Evolutionary conservation across 305 asterid genomes (phyloP), one percentile per base, ranked within the genome.

Genomic region (Salvia sclarea): DNA sequence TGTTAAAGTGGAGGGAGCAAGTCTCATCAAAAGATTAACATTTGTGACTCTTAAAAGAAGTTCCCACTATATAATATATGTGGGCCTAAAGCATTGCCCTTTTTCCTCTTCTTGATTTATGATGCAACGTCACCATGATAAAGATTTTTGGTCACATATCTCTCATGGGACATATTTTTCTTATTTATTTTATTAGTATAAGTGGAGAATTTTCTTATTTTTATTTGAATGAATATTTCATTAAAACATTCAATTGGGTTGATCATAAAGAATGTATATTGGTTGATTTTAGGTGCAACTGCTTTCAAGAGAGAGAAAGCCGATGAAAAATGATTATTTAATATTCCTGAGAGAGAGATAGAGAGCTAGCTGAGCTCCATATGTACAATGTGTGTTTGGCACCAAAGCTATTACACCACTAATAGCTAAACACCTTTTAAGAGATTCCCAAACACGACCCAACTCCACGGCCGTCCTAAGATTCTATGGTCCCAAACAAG

Each of bases 401-500:
- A 79, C 77, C 80, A 74, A 62, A 28, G 61, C 72, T 63, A 76
- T 69, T 64, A 52, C 73, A 58, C 78, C 88, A 79, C 80, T 64
- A 71, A 69, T 72, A 79, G 59, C 78, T 82, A 77, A 79, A 81
- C 83, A 83, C 67, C 78, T 81, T 83, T 83, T 62, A 55, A 74
- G 74, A 48, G 83, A 78, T 77, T 81, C 80, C 85, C 86, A 83
- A 83, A 76, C 88, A 65, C 71, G 11, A 58, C 83, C 85, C 81
- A 81, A 79, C 61, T 78, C 81, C 71, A 69, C 69, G 75, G 94
- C 97, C 95, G 92, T 66, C 94, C 88, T 76, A 75, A 75, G 91
- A 87, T 86, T 86, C 87, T 80, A 72, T 68, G 88, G 88, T 73
- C 92, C 93, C 85, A 64, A 66, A 61, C 68, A 70, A 67, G 88